These are phyloP conservation scores for Rheum nobile DNA, from an alignment of 148 eudicot species.

Conservation along the genomic window DNA sequence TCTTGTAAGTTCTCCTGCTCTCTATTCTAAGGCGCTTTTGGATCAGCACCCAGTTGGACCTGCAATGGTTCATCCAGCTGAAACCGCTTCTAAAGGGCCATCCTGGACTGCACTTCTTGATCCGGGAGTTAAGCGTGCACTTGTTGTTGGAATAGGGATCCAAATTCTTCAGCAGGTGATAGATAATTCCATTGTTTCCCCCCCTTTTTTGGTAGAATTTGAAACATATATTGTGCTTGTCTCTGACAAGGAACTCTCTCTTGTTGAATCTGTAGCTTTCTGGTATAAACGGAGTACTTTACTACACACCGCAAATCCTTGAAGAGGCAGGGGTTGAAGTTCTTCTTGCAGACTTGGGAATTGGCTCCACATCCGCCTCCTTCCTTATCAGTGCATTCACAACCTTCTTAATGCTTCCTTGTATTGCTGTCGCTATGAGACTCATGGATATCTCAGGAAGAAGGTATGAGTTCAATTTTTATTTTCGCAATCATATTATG, in stretches of 20 bases:
- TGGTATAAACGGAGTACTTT: slow-evolving; percentile 68
- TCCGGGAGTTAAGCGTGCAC: slow-evolving; percentile 64
- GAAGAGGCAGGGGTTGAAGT: slow-evolving; percentile 71
- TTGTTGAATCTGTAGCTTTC: slow-evolving; percentile 41
- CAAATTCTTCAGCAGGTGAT: slow-evolving; percentile 78
- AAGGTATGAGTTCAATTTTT: slow-evolving; percentile 27
- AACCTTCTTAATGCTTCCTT: slow-evolving; percentile 68
- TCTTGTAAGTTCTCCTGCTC: slow-evolving; percentile 37
- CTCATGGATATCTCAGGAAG: slow-evolving; percentile 75
- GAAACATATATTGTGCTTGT: not conserved
- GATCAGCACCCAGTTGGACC: slow-evolving; percentile 48
- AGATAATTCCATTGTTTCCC: not conserved
- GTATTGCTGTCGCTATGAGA: slow-evolving; percentile 62
- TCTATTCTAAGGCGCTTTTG: slow-evolving; percentile 33
- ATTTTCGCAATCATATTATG: too few species aligned
- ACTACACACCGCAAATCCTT: slow-evolving; percentile 74
- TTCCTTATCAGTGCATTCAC: slow-evolving; percentile 71
- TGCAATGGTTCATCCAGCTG: slow-evolving; percentile 56
- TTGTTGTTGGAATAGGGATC: slow-evolving; percentile 69
- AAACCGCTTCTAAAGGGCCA: slow-evolving; percentile 24
- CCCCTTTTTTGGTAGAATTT: too few species aligned
- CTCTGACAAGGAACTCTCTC: not conserved
- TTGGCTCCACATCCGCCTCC: slow-evolving; percentile 53
- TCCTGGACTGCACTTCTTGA: slow-evolving; percentile 62
- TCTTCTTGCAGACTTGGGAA: slow-evolving; percentile 43